Percentiles rank a stretch among this genome's conserved stretches.
phyloP scores from a whole-genome alignment of 768 basidiomycete species.

The Hydnomerulius pinastri region DNA sequence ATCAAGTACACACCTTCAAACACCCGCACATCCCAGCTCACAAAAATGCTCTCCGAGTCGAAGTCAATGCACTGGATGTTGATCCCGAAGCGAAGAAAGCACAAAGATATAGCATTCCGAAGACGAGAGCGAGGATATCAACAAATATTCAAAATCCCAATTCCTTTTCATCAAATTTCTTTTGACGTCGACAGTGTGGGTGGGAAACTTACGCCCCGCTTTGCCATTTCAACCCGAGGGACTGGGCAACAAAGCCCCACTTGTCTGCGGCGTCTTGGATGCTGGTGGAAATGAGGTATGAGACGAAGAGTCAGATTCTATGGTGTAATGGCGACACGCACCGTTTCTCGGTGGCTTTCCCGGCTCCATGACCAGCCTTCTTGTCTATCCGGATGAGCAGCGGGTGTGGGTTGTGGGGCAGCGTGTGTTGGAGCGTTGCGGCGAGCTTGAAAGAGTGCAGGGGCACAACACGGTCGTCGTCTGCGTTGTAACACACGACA shows the following conservation, averaged over 20 bases:
- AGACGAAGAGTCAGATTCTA: constrained; percentile 3
- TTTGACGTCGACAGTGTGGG: too few species aligned
- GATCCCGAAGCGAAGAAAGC: too few species aligned
- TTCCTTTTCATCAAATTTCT: too few species aligned
- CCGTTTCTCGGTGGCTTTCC: constrained; percentile 76
- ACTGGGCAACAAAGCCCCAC: constrained; percentile 74
- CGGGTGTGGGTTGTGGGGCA: constrained; percentile 69
- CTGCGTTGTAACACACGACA: constrained; percentile 34
- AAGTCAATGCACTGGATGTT: too few species aligned
- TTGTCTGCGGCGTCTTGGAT: constrained; percentile 78
- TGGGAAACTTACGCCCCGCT: constrained; percentile 18
- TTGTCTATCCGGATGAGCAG: constrained; percentile 76
- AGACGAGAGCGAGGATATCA: too few species aligned
- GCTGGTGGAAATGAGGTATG: constrained; percentile 36
- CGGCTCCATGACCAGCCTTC: constrained; percentile 80
- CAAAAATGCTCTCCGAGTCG: too few species aligned
- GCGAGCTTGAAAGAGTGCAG: constrained; percentile 84
- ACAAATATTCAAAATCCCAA: too few species aligned
- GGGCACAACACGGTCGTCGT: constrained; percentile 86
- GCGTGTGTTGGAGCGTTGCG: constrained; percentile 70
- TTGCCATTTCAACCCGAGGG: constrained; percentile 51
- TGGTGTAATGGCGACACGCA: too few species aligned
- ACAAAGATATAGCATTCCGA: too few species aligned
- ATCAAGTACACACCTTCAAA: too few species aligned
- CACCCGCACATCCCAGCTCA: too few species aligned